Evolutionary conservation across 2,329 filamentous ascomycete genomes (phyloP).

Genomic region (Capronia americana): DNA sequence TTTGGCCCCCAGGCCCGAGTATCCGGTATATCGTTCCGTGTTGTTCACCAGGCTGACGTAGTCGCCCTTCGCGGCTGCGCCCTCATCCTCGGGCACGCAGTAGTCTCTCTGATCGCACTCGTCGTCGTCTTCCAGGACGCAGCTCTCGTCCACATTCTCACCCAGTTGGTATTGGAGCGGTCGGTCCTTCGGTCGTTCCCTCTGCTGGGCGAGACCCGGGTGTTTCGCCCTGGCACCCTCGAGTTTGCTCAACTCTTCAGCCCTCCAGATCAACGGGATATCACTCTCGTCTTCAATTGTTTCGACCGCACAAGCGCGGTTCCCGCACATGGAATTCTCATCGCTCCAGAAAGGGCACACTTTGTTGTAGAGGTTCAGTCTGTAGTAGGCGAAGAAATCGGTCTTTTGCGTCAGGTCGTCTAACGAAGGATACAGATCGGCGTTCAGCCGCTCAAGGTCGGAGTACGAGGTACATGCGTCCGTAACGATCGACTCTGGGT

Average conservation of each 20-base stretch:
- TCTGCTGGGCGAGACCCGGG: constrained; percentile 75
- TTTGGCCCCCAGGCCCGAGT: constrained; percentile 79
- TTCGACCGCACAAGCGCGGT: constrained; percentile 94
- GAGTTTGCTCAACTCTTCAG: constrained; percentile 88
- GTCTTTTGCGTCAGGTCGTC: constrained; percentile 82
- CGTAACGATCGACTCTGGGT: constrained; percentile 84
- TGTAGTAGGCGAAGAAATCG: constrained; percentile 98
- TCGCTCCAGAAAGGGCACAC: constrained; percentile 97
- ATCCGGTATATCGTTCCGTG: constrained; percentile 94
- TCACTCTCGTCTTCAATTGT: constrained; percentile 95
- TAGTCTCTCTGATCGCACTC: constrained; percentile 97
- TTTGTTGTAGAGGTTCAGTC: constrained; percentile 92
- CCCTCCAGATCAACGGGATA: constrained; percentile 88
- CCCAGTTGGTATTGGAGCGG: constrained; percentile 85
- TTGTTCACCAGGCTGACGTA: constrained; percentile 95
- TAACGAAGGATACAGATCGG: constrained; percentile 74
- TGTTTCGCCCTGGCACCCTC: constrained; percentile 91
- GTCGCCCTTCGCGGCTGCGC: constrained; percentile 83
- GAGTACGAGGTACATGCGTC: constrained; percentile 95
- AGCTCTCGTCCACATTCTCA: constrained; percentile 88
- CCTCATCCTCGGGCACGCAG: constrained; percentile 94
- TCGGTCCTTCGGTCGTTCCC: constrained; percentile 69
- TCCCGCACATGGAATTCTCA: constrained; percentile 91
- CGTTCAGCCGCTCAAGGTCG: constrained; percentile 84
- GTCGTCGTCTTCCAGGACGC: constrained; percentile 95